Conservation (phyloP, 148 eudicot species). For the Nyssa sinensis region DNA sequence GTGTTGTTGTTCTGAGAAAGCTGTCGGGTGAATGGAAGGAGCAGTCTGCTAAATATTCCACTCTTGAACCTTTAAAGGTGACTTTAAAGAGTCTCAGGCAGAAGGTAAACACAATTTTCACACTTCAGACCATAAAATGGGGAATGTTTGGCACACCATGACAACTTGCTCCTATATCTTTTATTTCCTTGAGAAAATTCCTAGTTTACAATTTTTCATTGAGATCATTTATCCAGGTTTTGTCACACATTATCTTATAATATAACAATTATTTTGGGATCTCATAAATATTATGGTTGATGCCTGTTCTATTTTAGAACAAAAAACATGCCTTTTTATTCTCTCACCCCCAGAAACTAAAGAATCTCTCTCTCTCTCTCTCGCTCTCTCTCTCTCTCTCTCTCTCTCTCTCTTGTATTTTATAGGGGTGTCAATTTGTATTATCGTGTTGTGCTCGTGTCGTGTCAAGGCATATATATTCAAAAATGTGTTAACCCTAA, state of each 20-base stretch:
- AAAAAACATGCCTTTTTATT: background rate
- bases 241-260: background rate
- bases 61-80: constrained; percentile 31
- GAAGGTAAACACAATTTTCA: constrained; percentile 34
- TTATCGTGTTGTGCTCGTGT: too few relatives aligned
- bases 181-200: background rate
- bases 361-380: too few relatives aligned
- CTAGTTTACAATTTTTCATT: background rate
- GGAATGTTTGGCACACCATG: background rate
- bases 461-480: too few relatives aligned
- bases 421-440: too few relatives aligned
- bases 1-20: constrained; percentile 45
- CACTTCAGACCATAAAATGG: background rate
- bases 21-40: constrained; percentile 43
- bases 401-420: too few relatives aligned
- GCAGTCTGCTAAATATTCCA: constrained; percentile 33
- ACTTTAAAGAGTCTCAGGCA: constrained; percentile 43
- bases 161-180: background rate
- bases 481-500: too few relatives aligned
- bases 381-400: too few relatives aligned
- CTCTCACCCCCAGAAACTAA: too few relatives aligned
- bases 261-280: background rate
- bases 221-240: background rate
- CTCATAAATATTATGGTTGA: background rate
- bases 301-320: background rate